A percentile compares a stretch with the other conserved stretches of the same genome.
Evolutionary conservation across 257 asterid genomes (phyloP).

Genomic region (Plantago ovata): DNA sequence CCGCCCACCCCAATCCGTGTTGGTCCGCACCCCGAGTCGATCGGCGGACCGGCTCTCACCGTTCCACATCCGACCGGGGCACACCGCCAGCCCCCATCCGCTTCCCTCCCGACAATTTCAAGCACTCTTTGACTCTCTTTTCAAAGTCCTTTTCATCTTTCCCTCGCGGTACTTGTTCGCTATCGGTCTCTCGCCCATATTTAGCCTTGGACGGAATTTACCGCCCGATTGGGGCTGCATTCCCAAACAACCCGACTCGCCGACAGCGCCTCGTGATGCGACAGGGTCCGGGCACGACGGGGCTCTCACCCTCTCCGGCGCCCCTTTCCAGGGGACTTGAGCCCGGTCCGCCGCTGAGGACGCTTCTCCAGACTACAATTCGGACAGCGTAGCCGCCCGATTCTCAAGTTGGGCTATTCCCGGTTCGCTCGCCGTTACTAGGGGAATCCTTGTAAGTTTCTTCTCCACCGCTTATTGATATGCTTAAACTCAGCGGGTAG

Average conservation of each 20-base stretch:
- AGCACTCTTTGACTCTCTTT: conserved; percentile 7
- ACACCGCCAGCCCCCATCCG: conserved; percentile 30
- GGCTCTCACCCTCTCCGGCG: no score
- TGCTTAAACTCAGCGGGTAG: conserved; percentile 7
- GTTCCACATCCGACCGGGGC: conserved; percentile 24
- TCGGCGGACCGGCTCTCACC: not conserved
- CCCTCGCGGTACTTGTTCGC: no score
- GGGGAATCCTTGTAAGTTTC: conserved; percentile 32
- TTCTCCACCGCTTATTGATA: conserved; percentile 24
- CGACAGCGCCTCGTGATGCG: no score
- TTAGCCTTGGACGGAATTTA: no score
- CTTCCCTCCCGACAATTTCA: conserved; percentile 33
- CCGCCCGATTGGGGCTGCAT: no score
- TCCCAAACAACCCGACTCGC: no score
- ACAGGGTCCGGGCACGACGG: no score
- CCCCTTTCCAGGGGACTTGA: no score
- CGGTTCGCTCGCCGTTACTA: conserved; percentile 44
- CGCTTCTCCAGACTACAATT: no score
- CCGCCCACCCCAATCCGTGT: not conserved
- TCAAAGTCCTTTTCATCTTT: no score
- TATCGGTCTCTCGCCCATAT: no score
- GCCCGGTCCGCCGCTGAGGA: no score
- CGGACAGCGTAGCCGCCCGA: conserved; percentile 10
- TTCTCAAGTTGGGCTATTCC: conserved; percentile 18
- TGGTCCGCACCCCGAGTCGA: not conserved